Percentiles rank a stretch among this genome's conserved stretches.
Evolutionary conservation across 129 eudicot genomes (phyloP).

Genomic region (Artemisia annua): DNA sequence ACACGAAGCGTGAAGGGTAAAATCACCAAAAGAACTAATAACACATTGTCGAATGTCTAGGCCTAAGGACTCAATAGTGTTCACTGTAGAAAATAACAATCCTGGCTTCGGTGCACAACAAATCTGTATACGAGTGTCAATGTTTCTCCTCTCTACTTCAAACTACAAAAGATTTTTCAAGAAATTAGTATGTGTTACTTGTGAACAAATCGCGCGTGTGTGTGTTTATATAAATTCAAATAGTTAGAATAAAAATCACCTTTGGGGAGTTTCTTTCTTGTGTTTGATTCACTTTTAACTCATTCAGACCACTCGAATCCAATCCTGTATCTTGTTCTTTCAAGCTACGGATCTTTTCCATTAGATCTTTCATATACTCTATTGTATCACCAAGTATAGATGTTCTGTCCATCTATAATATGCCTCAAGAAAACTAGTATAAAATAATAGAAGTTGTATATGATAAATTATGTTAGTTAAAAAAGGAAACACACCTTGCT

Average conservation of each 20-base stretch:
- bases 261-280: slow-evolving; percentile 53
- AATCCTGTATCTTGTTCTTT: slow-evolving; percentile 33
- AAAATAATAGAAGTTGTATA: not conserved
- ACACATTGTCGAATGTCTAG: slow-evolving; percentile 84
- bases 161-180: slow-evolving; percentile 37
- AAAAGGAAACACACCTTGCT: slow-evolving; percentile 50
- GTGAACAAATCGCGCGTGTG: not conserved
- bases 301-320: slow-evolving; percentile 36
- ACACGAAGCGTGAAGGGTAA: slow-evolving; percentile 75
- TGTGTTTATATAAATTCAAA: not conserved
- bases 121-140: slow-evolving; percentile 56
- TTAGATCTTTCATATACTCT: slow-evolving; percentile 73
- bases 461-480: not conserved
- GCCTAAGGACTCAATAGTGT: slow-evolving; percentile 62
- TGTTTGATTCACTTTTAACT: slow-evolving; percentile 41
- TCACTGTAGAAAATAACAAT: slow-evolving; percentile 54
- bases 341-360: slow-evolving; percentile 47
- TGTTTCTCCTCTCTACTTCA: slow-evolving; percentile 57
- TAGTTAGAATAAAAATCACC: slow-evolving; percentile 31
- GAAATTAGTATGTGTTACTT: slow-evolving; percentile 3
- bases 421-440: not conserved
- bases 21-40: slow-evolving; percentile 67
- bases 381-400: slow-evolving; percentile 82
- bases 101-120: slow-evolving; percentile 75
- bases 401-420: slow-evolving; percentile 76